Percentiles rank a stretch among this genome's conserved stretches.
These are phyloP conservation scores for Prototheca cutis DNA, from an alignment of 163 green algal genomes.

Conservation along the genomic window DNA sequence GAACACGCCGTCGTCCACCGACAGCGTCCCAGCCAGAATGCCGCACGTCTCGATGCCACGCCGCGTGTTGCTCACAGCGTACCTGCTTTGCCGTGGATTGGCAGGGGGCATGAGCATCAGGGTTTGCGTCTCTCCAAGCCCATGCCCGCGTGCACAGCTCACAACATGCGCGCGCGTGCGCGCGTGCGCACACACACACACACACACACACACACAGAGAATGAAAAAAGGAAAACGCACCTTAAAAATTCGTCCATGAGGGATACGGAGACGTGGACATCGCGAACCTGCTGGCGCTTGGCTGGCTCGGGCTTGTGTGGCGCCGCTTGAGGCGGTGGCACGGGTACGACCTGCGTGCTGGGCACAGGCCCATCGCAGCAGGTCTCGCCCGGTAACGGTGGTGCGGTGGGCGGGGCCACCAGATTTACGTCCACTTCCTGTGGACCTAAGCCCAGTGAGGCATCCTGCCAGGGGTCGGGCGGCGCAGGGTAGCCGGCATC, in stretches of 20 bases:
- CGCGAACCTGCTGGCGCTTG: slow-evolving; percentile 44
- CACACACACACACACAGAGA: background rate
- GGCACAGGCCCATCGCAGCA: slow-evolving; percentile 16
- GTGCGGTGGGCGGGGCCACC: slow-evolving; percentile 7
- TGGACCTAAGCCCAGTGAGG: slow-evolving; percentile 38
- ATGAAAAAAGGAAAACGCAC: slow-evolving; percentile 22
- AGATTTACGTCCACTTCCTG: slow-evolving; percentile 53
- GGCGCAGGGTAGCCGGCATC: slow-evolving; percentile 2
- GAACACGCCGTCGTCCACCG: slow-evolving; percentile 57
- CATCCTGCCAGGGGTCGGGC: background rate
- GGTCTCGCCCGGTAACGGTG: slow-evolving; percentile 11
- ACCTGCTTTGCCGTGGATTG: too few relatives aligned
- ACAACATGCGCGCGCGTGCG: too few relatives aligned
- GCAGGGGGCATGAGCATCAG: background rate
- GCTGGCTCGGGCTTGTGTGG: slow-evolving; percentile 12
- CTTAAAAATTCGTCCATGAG: slow-evolving; percentile 85
- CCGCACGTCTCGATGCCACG: slow-evolving; percentile 81
- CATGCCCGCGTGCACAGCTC: too few relatives aligned
- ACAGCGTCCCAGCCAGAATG: slow-evolving; percentile 74
- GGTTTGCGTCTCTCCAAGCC: background rate
- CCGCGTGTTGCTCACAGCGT: slow-evolving; percentile 49
- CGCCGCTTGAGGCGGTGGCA: slow-evolving; percentile 2
- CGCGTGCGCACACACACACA: too few relatives aligned
- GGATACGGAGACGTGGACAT: slow-evolving; percentile 71
- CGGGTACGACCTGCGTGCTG: slow-evolving; percentile 1